These are phyloP conservation scores for Fusarium verrucosum DNA, from an alignment of 2,329 filamentous ascomycete species.

Conservation along the genomic window DNA sequence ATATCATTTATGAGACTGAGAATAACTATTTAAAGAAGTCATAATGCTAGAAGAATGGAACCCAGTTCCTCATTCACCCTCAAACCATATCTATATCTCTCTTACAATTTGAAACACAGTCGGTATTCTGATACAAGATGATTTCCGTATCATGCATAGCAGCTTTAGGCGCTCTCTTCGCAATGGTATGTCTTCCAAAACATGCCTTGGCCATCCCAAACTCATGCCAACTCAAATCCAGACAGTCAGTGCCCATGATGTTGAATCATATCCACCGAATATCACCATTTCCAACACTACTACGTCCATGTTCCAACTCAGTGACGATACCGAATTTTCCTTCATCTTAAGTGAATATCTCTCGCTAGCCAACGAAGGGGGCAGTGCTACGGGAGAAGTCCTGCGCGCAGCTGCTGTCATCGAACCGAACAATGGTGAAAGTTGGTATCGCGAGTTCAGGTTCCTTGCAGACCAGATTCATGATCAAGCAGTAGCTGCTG, in stretches of 20 bases:
- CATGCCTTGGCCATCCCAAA: accelerated
- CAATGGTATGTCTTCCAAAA: background rate
- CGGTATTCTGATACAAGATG: background rate
- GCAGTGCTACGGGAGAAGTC: constrained; percentile 18
- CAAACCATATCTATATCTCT: background rate
- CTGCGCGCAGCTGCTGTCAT: constrained; percentile 21
- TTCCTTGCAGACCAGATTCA: constrained; percentile 4
- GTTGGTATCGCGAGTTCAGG: constrained; percentile 5
- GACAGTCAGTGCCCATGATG: background rate
- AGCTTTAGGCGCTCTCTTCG: background rate
- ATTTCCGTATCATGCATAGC: background rate
- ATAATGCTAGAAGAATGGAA: background rate
- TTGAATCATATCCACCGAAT: background rate
- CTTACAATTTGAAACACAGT: no score
- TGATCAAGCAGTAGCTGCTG: background rate
- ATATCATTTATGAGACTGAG: background rate
- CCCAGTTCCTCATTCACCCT: background rate
- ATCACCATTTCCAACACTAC: constrained; percentile 14
- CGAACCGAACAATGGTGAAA: constrained; percentile 7
- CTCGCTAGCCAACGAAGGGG: constrained; percentile 25
- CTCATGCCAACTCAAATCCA: background rate
- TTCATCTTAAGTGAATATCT: constrained; percentile 29
- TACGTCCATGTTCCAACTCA: constrained; percentile 24
- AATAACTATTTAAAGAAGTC: background rate
- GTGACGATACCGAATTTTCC: constrained; percentile 21